Conservation (phyloP, 345 rosid species). For the Eutrema heterophyllum region DNA sequence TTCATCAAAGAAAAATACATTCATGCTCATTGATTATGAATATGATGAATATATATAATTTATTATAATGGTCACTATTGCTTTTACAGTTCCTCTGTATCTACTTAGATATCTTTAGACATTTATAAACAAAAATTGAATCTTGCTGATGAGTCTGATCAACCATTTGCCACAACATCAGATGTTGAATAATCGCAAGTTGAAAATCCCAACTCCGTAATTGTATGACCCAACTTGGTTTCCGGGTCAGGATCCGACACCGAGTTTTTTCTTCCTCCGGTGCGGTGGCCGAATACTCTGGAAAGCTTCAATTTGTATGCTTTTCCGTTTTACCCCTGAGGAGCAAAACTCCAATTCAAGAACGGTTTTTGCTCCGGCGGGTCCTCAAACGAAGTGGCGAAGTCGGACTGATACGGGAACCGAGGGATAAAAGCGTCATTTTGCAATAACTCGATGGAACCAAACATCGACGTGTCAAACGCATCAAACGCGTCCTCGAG, state of each 20-base stretch:
- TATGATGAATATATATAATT: constrained; percentile 19
- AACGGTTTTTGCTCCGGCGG: constrained; percentile 23
- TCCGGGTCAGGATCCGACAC: constrained; percentile 37
- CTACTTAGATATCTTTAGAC: background rate
- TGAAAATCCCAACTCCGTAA: constrained; percentile 37
- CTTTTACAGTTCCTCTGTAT: constrained; percentile 13
- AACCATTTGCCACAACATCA: constrained; percentile 24
- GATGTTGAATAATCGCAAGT: constrained; percentile 42
- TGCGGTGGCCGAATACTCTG: background rate
- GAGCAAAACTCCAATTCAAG: constrained; percentile 21
- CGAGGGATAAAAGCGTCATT: constrained; percentile 52
- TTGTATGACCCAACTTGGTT: constrained; percentile 28
- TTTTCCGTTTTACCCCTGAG: background rate
- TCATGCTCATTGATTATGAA: constrained; percentile 24
- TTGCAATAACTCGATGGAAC: constrained; percentile 33
- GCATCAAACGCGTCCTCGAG: constrained; percentile 24
- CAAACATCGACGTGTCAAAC: constrained; percentile 31
- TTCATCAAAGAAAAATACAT: constrained; percentile 18
- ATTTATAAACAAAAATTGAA: background rate
- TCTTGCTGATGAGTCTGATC: background rate
- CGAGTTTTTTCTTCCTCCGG: background rate
- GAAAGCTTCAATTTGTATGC: background rate
- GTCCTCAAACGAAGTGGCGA: constrained; percentile 13
- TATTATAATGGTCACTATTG: background rate
- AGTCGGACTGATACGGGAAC: constrained; percentile 33